phyloP scores from a whole-genome alignment of 768 basidiomycete genomes.

The Lepiota brunneoincarnata region DNA sequence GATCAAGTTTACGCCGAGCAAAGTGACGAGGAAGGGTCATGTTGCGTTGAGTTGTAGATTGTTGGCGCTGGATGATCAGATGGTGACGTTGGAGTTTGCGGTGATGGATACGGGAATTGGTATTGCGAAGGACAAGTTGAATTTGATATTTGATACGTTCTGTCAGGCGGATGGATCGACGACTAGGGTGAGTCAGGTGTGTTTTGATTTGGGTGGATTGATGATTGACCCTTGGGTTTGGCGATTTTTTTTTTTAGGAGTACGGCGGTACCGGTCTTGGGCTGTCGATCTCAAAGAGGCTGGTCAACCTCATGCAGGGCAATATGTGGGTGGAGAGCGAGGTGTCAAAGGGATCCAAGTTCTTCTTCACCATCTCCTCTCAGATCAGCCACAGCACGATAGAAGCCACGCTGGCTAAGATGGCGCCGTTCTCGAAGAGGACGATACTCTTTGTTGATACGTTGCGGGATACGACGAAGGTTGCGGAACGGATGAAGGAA shows the following conservation, averaged over 20 bases:
- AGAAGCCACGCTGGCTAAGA: conserved; percentile 73
- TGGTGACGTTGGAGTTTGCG: conserved; percentile 93
- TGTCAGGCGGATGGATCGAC: conserved; percentile 99
- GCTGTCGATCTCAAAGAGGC: conserved; percentile 94
- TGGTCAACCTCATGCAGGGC: conserved; percentile 96
- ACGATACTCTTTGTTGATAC: conserved; percentile 94
- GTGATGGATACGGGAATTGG: conserved; percentile 98
- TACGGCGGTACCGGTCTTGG: conserved; percentile 97
- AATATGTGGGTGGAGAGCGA: conserved; percentile 99
- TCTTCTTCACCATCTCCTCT: conserved; percentile 95
- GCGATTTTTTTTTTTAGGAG: conserved; percentile 54
- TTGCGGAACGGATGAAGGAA: conserved; percentile 73
- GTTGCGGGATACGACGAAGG: conserved; percentile 67
- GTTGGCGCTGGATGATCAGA: conserved; percentile 74
- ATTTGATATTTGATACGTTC: conserved; percentile 98
- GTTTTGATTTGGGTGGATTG: conserved; percentile 12
- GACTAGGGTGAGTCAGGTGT: conserved; percentile 80
- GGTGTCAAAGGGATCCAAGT: conserved; percentile 87
- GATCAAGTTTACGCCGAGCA: conserved; percentile 93
- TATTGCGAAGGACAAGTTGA: conserved; percentile 97
- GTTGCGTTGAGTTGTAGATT: conserved; percentile 88
- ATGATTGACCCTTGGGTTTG: background rate
- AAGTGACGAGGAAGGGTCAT: conserved; percentile 76
- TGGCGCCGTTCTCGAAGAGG: conserved; percentile 83
- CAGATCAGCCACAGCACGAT: conserved; percentile 74